A percentile compares a stretch with the other conserved stretches of the same genome.
Conservation (phyloP, 257 asterid genomes). For the Petrea volubilis region DNA sequence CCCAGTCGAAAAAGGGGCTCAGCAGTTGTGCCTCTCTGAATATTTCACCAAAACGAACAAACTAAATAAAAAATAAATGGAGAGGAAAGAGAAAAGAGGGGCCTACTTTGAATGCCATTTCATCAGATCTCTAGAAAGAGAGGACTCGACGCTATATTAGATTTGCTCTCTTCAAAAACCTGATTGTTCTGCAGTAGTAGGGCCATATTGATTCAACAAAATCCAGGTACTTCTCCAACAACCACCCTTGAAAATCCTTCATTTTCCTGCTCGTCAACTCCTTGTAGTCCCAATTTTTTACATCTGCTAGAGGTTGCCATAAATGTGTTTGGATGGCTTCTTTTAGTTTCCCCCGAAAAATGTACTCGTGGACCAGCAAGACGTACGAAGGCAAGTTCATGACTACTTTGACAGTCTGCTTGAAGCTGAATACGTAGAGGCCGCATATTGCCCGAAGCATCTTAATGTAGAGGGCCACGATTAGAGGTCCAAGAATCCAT, state of each 20-base stretch:
- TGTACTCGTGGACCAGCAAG: conserved; percentile 36
- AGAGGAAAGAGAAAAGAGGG: background rate
- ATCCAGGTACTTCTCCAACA: conserved; percentile 71
- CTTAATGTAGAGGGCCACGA: conserved; percentile 62
- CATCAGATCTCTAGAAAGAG: background rate
- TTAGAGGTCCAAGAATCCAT: conserved; percentile 84
- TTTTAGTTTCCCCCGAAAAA: conserved; percentile 66
- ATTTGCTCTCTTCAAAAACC: conserved; percentile 86
- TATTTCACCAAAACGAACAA: conserved; percentile 26
- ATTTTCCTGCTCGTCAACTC: conserved; percentile 33
- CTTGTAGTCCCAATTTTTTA: conserved; percentile 50
- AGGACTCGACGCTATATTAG: conserved; percentile 41
- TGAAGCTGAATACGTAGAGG: conserved; percentile 70
- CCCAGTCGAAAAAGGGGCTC: conserved; percentile 38
- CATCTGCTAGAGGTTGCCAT: conserved; percentile 61
- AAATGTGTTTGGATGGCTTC: conserved; percentile 38
- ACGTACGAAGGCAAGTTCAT: conserved; percentile 58
- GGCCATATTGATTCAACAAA: conserved; percentile 88
- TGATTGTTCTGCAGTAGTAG: conserved; percentile 71
- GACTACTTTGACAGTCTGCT: conserved; percentile 56
- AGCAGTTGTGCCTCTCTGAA: conserved; percentile 12
- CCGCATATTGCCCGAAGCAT: conserved; percentile 51
- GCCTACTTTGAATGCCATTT: conserved; percentile 8
- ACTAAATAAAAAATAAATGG: conserved; percentile 12
- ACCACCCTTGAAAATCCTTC: conserved; percentile 49